These are phyloP conservation scores for Chrysoporthe deuterocubensis DNA, from an alignment of 2,329 filamentous ascomycete genomes.

Conservation along the genomic window DNA sequence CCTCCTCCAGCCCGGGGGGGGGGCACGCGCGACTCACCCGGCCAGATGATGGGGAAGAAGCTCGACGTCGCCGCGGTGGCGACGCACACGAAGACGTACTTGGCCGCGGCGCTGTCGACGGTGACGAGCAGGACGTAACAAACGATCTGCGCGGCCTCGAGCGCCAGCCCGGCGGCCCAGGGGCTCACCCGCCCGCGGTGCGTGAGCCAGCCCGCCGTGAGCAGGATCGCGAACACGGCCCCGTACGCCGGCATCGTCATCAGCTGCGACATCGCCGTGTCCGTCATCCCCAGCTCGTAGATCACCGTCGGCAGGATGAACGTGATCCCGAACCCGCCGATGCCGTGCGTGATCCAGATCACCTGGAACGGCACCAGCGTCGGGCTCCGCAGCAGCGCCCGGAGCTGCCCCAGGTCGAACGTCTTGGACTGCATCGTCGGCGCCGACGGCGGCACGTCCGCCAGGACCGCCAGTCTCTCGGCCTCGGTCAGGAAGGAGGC, in stretches of 20 bases:
- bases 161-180: constrained; percentile 34
- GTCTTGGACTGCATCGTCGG: constrained; percentile 33
- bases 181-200: constrained; percentile 32
- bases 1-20: no score
- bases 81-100: constrained; percentile 46
- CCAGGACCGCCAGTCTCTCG: constrained; percentile 30
- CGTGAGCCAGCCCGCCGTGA: constrained; percentile 33
- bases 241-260: constrained; percentile 34
- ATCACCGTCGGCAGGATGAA: constrained; percentile 37
- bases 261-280: constrained; percentile 35
- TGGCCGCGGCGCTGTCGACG: constrained; percentile 39
- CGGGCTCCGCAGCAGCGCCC: constrained; percentile 30
- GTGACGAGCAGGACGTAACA: constrained; percentile 46
- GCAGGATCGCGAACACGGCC: constrained; percentile 34
- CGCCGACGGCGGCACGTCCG: constrained; percentile 33
- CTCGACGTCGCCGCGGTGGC: constrained; percentile 44
- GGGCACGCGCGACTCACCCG: constrained; percentile 31
- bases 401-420: constrained; percentile 31
- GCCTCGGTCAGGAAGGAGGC: constrained; percentile 32
- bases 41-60: constrained; percentile 46
- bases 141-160: constrained; percentile 41
- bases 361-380: constrained; percentile 34
- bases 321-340: constrained; percentile 37
- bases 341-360: constrained; percentile 37
- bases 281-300: constrained; percentile 36